Percentiles rank a stretch among this genome's conserved stretches.
phyloP scores from a whole-genome alignment of 2,329 filamentous ascomycete species.

The Emmonsiellopsis sp. region DNA sequence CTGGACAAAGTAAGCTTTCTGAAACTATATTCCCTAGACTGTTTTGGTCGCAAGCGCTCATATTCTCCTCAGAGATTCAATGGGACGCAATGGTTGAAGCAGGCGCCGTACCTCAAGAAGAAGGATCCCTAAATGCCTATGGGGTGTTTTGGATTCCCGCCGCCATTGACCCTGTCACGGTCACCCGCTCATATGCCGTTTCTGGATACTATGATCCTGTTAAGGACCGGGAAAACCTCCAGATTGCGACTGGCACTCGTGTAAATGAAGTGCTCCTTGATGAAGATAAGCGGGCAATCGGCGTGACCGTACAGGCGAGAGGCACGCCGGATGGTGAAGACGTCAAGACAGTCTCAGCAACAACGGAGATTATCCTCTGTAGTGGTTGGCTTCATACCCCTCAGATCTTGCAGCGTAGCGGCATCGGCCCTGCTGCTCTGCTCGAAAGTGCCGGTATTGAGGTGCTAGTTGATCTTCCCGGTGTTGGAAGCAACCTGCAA shows the following conservation, averaged over 20 bases:
- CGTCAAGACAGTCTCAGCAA: not conserved
- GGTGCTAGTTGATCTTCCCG: conserved; percentile 35
- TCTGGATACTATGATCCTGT: not conserved
- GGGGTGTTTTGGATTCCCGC: conserved; percentile 2
- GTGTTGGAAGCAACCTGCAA: conserved; percentile 31
- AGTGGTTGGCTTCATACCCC: conserved; percentile 31
- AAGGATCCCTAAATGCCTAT: not conserved
- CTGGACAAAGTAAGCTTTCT: not conserved
- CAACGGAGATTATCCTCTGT: conserved; percentile 31
- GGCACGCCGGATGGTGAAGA: not conserved
- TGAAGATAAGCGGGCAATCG: not conserved
- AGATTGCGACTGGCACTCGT: conserved; percentile 8
- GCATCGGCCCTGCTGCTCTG: conserved; percentile 31
- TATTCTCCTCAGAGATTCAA: not conserved
- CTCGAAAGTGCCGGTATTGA: conserved; percentile 30
- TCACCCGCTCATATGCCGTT: not conserved
- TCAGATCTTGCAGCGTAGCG: conserved; percentile 40
- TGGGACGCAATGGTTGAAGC: not conserved
- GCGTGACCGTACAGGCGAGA: not conserved
- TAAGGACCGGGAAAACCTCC: not conserved
- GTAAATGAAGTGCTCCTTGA: conserved; percentile 11
- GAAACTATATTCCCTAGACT: not conserved
- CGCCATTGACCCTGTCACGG: not conserved
- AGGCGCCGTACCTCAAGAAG: not conserved
- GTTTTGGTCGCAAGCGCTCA: not conserved